A percentile compares a stretch with the other conserved stretches of the same genome.
phyloP scores from a whole-genome alignment of 495 filamentous ascomycete species.

The Tuber melanosporum region DNA sequence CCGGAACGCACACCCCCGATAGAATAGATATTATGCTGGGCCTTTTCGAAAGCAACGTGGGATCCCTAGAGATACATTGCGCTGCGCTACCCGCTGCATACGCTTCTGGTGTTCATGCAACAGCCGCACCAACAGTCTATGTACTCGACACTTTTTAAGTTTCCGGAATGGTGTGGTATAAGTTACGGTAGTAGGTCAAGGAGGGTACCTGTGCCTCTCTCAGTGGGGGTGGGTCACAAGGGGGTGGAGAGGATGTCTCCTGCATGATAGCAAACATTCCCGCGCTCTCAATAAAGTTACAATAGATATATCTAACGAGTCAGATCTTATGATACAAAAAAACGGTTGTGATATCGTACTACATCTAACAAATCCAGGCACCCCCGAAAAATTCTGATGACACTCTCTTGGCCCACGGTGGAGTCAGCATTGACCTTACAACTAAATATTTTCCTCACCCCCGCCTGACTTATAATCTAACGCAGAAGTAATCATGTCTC shows the following conservation, averaged over 20 bases:
- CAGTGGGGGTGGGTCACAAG: no score
- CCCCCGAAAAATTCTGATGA: neutral
- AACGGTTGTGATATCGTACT: neutral
- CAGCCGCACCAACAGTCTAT: neutral
- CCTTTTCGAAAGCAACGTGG: slow-evolving; percentile 7
- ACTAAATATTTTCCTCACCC: no score
- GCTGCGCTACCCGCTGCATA: neutral
- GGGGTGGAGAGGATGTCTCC: no score
- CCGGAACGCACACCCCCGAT: slow-evolving; percentile 5
- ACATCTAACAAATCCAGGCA: neutral
- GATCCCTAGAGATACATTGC: neutral
- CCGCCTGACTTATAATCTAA: neutral
- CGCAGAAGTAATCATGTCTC: neutral
- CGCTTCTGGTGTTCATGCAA: neutral
- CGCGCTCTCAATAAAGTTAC: neutral
- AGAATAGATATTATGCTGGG: slow-evolving; percentile 4
- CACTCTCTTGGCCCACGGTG: no score
- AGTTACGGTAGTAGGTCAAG: no score
- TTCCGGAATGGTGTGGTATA: no score
- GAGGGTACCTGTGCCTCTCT: no score
- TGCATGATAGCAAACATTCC: neutral
- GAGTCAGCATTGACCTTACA: no score
- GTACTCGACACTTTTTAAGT: no score
- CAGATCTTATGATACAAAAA: neutral
- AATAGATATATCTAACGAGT: neutral